These are phyloP conservation scores for Emericellopsis atlantica DNA, from an alignment of 2,329 filamentous ascomycete species.

Conservation along the genomic window DNA sequence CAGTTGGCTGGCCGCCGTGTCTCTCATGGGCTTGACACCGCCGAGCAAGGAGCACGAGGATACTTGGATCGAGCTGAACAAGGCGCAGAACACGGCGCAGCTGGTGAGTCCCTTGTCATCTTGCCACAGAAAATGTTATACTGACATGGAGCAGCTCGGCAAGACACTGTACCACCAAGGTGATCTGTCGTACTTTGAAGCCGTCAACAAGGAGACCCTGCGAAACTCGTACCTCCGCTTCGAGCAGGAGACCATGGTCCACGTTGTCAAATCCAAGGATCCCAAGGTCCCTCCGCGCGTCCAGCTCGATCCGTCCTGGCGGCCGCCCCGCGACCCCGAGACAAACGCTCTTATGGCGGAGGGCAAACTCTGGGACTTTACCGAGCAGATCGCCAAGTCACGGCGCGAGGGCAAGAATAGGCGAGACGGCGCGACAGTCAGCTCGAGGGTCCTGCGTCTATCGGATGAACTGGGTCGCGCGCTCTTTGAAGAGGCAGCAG, in stretches of 20 bases:
- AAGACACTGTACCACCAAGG: slow-evolving; percentile 98
- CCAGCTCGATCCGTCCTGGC: slow-evolving; percentile 63
- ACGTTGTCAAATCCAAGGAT: slow-evolving; percentile 58
- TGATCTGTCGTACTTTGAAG: slow-evolving; percentile 93
- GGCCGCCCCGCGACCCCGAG: slow-evolving; percentile 48
- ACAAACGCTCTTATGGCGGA: slow-evolving; percentile 52
- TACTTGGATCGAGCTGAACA: slow-evolving; percentile 66
- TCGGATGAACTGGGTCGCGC: slow-evolving; percentile 60
- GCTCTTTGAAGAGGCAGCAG: slow-evolving; percentile 49
- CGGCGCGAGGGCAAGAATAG: slow-evolving; percentile 91
- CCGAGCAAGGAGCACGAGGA: slow-evolving; percentile 47
- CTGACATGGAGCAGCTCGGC: slow-evolving; percentile 47
- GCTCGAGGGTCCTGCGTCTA: slow-evolving; percentile 64
- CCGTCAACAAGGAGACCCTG: slow-evolving; percentile 94
- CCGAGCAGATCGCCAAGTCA: slow-evolving; percentile 71
- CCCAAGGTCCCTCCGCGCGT: slow-evolving; percentile 48
- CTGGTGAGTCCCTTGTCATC: slow-evolving; percentile 37
- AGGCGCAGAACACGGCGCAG: slow-evolving; percentile 72
- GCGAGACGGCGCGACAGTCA: slow-evolving; percentile 83
- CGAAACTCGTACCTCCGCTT: slow-evolving; percentile 87
- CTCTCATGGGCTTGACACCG: slow-evolving; percentile 74
- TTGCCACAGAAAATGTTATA: not conserved
- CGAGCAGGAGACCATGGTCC: slow-evolving; percentile 79
- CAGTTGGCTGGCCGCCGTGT: slow-evolving; percentile 81
- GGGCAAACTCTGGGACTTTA: slow-evolving; percentile 83